phyloP scores from a whole-genome alignment of 148 eudicot species.

The Simmondsia chinensis region DNA sequence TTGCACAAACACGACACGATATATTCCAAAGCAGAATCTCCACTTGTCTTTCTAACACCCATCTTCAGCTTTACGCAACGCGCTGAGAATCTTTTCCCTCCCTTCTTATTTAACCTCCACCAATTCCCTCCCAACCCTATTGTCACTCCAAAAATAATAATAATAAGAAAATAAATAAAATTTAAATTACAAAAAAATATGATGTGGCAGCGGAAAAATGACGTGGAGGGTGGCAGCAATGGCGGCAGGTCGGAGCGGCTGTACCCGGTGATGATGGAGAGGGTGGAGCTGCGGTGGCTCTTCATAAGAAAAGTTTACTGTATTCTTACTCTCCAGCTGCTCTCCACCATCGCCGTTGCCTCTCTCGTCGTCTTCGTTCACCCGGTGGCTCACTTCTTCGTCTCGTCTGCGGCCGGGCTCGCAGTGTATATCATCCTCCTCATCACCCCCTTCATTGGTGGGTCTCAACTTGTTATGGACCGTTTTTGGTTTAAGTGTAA shows the following conservation, averaged over 20 bases:
- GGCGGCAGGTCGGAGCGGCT: constrained; percentile 23
- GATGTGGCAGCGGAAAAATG: constrained; percentile 58
- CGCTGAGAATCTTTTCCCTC: too few relatives aligned
- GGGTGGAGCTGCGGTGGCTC: constrained; percentile 64
- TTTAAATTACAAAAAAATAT: background rate
- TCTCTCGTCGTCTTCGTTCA: constrained; percentile 54
- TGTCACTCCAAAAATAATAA: too few relatives aligned
- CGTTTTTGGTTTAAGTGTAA: background rate
- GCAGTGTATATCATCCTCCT: constrained; percentile 58
- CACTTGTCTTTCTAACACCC: too few relatives aligned
- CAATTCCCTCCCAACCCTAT: too few relatives aligned
- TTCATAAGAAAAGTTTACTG: constrained; percentile 76
- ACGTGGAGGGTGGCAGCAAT: too few relatives aligned
- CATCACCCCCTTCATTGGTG: constrained; percentile 68
- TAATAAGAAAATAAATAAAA: too few relatives aligned
- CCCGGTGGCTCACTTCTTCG: constrained; percentile 50
- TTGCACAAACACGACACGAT: too few relatives aligned
- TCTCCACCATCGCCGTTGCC: constrained; percentile 62
- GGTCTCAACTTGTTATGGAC: background rate
- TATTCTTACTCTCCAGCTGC: constrained; percentile 61
- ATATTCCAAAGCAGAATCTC: too few relatives aligned
- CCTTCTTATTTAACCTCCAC: too few relatives aligned
- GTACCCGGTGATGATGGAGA: constrained; percentile 63
- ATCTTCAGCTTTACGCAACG: too few relatives aligned
- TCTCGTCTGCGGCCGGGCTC: constrained; percentile 49